Percentiles rank a stretch among this genome's conserved stretches.
Evolutionary conservation across 116 monocot genomes (phyloP).

Genomic region (Papilionanthe hybrid): DNA sequence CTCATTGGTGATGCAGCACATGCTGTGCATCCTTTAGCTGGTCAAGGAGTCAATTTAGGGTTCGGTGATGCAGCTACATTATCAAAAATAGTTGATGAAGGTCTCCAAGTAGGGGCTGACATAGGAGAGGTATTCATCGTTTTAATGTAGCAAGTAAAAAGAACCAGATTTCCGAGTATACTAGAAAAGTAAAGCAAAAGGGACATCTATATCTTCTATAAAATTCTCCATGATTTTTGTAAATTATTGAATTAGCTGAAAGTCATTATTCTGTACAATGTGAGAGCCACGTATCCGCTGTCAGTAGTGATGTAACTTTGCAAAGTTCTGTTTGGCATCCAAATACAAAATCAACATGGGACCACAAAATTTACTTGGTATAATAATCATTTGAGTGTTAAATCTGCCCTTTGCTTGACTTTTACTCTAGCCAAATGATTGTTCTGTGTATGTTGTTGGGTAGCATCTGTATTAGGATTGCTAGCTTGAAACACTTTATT

Average conservation of each 20-base stretch:
- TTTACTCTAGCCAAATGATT: not conserved
- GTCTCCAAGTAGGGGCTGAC: conserved; percentile 58
- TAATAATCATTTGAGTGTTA: not conserved
- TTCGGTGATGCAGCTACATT: conserved; percentile 86
- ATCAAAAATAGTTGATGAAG: conserved; percentile 71
- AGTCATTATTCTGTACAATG: not conserved
- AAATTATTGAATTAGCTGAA: not conserved
- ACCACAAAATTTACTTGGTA: not conserved
- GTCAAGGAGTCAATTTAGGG: conserved; percentile 97
- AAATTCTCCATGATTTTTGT: not conserved
- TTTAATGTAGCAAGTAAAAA: too few relatives aligned
- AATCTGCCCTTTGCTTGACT: not conserved
- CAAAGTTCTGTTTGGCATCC: not conserved
- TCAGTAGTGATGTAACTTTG: not conserved
- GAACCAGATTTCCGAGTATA: too few relatives aligned
- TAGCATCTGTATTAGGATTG: not conserved
- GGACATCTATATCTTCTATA: too few relatives aligned
- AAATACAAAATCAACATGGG: not conserved
- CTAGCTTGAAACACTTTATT: not conserved
- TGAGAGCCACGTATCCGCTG: not conserved
- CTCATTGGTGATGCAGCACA: conserved; percentile 98
- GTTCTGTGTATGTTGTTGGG: not conserved
- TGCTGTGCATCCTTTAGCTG: conserved; percentile 94
- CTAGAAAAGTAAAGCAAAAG: too few relatives aligned
- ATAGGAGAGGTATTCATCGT: conserved; percentile 63